Conservation (phyloP, 305 asterid genomes). For the Rubia occidens region DNA sequence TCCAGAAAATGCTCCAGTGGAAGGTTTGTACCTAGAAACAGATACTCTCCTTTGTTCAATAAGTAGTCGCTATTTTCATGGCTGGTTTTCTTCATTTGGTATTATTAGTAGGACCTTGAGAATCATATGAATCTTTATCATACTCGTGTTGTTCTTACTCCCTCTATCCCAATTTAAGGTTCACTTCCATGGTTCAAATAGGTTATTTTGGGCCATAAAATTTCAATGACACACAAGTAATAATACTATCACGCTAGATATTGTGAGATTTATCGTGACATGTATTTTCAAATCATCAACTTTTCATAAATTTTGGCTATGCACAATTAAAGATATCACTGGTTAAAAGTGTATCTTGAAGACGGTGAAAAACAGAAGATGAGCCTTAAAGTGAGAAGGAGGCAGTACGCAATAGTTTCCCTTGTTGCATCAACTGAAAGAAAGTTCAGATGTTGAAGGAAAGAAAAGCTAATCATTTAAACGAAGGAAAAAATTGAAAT, state of each 20-base stretch:
- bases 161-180: background rate
- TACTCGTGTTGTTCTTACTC: background rate
- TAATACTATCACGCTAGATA: background rate
- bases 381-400: background rate
- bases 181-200: background rate
- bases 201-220: background rate
- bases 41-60: background rate
- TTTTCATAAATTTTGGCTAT: background rate
- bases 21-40: slow-evolving; percentile 38
- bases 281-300: background rate
- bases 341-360: background rate
- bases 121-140: background rate
- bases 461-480: background rate
- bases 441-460: background rate
- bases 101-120: background rate
- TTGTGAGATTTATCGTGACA: background rate
- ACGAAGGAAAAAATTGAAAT: background rate
- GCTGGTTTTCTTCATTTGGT: background rate
- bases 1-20: slow-evolving; percentile 93
- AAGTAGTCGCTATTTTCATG: background rate
- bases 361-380: background rate
- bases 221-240: background rate
- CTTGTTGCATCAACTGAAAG: background rate
- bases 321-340: too few species aligned
- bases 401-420: background rate